These are phyloP conservation scores for Gastrodia elata DNA, from an alignment of 106 monocot species.

Conservation along the genomic window DNA sequence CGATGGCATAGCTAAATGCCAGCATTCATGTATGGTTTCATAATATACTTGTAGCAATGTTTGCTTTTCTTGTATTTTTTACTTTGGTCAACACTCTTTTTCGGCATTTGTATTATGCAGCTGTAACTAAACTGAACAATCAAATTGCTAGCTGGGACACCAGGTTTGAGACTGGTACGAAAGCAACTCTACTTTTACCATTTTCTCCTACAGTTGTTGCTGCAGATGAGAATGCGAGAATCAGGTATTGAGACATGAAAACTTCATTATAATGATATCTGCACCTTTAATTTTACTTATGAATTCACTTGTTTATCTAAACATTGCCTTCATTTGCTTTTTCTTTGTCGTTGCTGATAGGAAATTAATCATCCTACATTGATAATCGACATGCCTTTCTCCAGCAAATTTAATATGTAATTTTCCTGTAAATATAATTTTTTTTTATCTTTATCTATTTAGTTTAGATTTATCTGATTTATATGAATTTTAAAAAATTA, in stretches of 20 bases:
- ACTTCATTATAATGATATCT: constrained; percentile 1
- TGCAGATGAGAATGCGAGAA: constrained; percentile 91
- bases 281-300: neutral
- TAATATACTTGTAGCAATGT: neutral
- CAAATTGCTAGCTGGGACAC: constrained; percentile 98
- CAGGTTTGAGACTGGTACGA: constrained; percentile 50
- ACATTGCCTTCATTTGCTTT: neutral
- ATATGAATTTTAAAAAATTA: neutral
- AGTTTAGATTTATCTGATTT: neutral
- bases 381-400: neutral
- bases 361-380: neutral
- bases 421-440: neutral
- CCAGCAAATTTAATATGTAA: neutral
- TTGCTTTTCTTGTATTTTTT: neutral
- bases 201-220: constrained; percentile 88
- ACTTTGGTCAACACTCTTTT: neutral
- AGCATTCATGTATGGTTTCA: constrained; percentile 64
- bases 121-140: constrained; percentile 59
- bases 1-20: constrained; percentile 81
- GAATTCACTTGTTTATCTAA: neutral
- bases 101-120: constrained; percentile 27
- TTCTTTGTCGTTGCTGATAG: neutral
- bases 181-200: constrained; percentile 56
- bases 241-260: constrained; percentile 41
- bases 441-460: neutral